Evolutionary conservation across 2,329 filamentous ascomycete species (phyloP).

Genomic region (Cercospora citrullina): DNA sequence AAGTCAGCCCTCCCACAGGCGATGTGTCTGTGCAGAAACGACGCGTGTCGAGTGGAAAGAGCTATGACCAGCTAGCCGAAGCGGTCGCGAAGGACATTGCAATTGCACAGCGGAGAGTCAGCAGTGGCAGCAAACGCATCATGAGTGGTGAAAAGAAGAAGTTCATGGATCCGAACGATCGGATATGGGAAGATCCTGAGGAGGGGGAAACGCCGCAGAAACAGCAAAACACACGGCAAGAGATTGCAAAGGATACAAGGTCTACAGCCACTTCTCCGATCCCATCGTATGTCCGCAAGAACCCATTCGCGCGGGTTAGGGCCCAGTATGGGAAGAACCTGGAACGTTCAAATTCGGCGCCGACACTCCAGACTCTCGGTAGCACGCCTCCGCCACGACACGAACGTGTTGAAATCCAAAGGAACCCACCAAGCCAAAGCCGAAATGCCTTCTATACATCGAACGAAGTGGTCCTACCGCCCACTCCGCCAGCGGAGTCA

Average conservation of each 20-base stretch:
- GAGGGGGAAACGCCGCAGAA: conserved; percentile 36
- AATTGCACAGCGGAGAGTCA: conserved; percentile 51
- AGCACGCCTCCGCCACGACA: conserved; percentile 36
- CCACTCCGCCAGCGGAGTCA: conserved; percentile 36
- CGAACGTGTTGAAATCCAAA: conserved; percentile 71
- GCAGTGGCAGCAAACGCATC: conserved; percentile 64
- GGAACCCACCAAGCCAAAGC: conserved; percentile 79
- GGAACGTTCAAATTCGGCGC: conserved; percentile 49
- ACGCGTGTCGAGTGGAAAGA: conserved; percentile 36
- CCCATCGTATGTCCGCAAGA: conserved; percentile 58
- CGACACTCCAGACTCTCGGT: conserved; percentile 37
- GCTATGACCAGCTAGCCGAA: conserved; percentile 40
- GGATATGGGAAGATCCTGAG: conserved; percentile 88
- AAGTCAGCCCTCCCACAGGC: conserved; percentile 27
- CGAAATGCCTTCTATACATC: conserved; percentile 76
- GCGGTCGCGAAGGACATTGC: conserved; percentile 39
- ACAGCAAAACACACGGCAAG: conserved; percentile 16
- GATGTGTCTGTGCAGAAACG: conserved; percentile 26
- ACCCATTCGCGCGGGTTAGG: conserved; percentile 64
- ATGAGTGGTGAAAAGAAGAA: conserved; percentile 67
- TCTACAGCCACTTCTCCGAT: conserved; percentile 27
- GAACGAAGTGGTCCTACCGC: conserved; percentile 54
- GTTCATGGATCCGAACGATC: conserved; percentile 69
- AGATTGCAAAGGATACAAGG: conserved; percentile 11
- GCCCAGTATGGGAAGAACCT: conserved; percentile 50